A percentile compares a stretch with the other conserved stretches of the same genome.
Evolutionary conservation across 768 basidiomycete genomes (phyloP).

Genomic region (Serendipita indica): DNA sequence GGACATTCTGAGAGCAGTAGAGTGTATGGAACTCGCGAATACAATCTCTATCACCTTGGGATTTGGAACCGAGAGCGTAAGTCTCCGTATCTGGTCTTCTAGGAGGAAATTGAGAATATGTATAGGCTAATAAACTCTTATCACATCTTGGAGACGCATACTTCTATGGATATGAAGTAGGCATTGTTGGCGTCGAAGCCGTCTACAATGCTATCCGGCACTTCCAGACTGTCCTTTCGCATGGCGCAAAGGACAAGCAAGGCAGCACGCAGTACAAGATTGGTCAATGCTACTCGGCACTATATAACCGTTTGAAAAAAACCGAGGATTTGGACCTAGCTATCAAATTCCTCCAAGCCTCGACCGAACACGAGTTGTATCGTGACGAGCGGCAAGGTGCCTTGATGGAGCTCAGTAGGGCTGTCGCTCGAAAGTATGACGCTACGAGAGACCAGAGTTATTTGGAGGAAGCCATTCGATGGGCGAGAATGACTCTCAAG

Average conservation of each 20-base stretch:
- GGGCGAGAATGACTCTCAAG: background rate
- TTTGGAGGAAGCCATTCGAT: background rate
- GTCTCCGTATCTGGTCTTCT: background rate
- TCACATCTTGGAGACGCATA: background rate
- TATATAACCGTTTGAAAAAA: background rate
- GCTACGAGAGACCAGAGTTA: background rate
- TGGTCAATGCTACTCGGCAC: constrained; percentile 7
- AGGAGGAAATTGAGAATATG: background rate
- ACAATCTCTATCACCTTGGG: background rate
- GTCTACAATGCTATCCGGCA: background rate
- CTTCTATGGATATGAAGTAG: constrained; percentile 3
- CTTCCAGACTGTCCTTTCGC: background rate
- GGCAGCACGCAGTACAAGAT: background rate
- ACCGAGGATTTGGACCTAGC: background rate
- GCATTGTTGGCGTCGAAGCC: background rate
- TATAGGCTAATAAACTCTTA: constrained; percentile 1
- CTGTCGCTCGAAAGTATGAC: background rate
- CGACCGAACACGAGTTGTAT: background rate
- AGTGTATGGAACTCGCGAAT: constrained; percentile 1
- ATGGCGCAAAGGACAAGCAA: background rate
- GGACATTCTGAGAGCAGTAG: background rate
- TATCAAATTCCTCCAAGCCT: background rate
- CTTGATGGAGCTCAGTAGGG: constrained; percentile 4
- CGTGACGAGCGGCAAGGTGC: background rate
- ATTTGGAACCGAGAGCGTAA: background rate